phyloP scores from a whole-genome alignment of 1,139 yeast species.

The Yamadazyma songkhlaensis region DNA sequence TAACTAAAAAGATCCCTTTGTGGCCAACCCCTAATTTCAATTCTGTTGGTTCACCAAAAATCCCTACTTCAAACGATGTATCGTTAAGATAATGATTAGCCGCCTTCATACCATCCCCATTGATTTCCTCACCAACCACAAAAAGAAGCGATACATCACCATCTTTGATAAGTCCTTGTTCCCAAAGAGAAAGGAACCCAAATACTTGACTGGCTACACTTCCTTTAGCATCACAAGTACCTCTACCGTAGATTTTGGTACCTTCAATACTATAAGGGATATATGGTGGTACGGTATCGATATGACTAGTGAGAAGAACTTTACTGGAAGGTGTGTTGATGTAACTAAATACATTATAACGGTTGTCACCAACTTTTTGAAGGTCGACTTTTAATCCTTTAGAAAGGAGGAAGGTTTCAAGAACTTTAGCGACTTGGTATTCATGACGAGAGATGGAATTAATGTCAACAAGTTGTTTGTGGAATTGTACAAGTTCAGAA shows the following conservation, averaged over 20 bases:
- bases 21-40: slow-evolving; percentile 68
- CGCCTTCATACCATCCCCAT: slow-evolving; percentile 57
- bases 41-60: slow-evolving; percentile 78
- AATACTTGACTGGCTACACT: slow-evolving; percentile 63
- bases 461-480: slow-evolving; percentile 31
- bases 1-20: slow-evolving; percentile 50
- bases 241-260: slow-evolving; percentile 58
- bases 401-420: slow-evolving; percentile 40
- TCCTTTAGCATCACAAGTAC: slow-evolving; percentile 66
- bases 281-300: slow-evolving; percentile 72
- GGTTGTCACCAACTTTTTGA: slow-evolving; percentile 29
- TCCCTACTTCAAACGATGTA: slow-evolving; percentile 56
- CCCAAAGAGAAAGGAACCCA: slow-evolving; percentile 46
- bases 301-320: slow-evolving; percentile 59
- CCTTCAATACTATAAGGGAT: slow-evolving; percentile 52
- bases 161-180: slow-evolving; percentile 33
- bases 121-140: slow-evolving; percentile 69
- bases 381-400: slow-evolving; percentile 54
- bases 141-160: slow-evolving; percentile 60
- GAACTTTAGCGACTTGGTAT: slow-evolving; percentile 25
- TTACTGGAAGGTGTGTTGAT: slow-evolving; percentile 46
- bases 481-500: too few relatives aligned
- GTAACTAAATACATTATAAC: slow-evolving; percentile 61
- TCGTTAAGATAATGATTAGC: slow-evolving; percentile 36
- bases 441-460: slow-evolving; percentile 38